Evolutionary conservation across 1,284 basidiomycete species (phyloP).

Genomic region (Ustilago curta): DNA sequence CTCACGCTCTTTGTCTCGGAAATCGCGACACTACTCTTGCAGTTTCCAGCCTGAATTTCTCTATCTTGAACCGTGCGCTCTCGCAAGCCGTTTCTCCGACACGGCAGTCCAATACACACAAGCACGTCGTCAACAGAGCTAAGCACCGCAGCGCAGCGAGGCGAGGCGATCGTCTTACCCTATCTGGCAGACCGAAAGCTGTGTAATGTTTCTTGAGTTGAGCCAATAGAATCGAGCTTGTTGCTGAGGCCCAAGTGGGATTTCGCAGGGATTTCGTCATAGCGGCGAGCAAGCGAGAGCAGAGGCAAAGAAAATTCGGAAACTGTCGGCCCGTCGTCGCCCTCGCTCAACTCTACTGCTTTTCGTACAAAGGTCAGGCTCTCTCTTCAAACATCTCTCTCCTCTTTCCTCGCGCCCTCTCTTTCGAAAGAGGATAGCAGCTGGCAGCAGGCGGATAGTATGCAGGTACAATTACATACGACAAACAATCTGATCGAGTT

Average conservation of each 20-base stretch:
- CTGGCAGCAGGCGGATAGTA: neutral
- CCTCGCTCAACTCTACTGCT: too few relatives aligned
- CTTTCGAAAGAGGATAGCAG: neutral
- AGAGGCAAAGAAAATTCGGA: neutral
- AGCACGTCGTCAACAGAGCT: neutral
- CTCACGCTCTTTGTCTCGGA: constrained; percentile 4
- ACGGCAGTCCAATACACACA: neutral
- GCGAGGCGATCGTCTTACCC: neutral
- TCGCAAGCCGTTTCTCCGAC: neutral
- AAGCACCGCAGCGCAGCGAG: too few relatives aligned
- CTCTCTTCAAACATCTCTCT: too few relatives aligned
- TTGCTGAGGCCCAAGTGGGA: neutral
- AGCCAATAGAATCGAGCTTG: neutral
- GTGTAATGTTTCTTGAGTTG: neutral
- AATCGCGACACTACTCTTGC: neutral
- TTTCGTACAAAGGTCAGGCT: too few relatives aligned
- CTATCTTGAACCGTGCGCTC: constrained; percentile 1
- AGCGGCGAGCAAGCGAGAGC: neutral
- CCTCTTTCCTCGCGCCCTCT: too few relatives aligned
- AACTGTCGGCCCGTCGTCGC: too few relatives aligned
- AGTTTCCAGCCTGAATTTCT: neutral
- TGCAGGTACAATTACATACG: constrained; percentile 14
- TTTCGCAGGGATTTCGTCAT: constrained; percentile 22
- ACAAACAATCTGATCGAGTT: neutral
- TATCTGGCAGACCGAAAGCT: neutral